Evolutionary conservation across 2,329 filamentous ascomycete species (phyloP), one percentile per base, ranked within the genome.

Genomic region (Aspergillus caelatus): DNA sequence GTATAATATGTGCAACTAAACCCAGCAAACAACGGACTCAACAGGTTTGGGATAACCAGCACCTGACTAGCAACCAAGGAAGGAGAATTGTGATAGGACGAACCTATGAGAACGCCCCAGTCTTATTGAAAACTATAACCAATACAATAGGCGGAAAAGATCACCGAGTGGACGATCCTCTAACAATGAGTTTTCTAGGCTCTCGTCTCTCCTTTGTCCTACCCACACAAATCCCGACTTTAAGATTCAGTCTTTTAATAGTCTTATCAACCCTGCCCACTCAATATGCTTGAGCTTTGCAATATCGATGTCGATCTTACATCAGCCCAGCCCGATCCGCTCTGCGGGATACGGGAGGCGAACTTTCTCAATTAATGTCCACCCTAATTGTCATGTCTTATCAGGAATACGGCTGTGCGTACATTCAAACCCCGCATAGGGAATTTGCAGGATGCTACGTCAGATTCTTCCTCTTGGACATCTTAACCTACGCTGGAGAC

Each of bases 71-170:
- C 34, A 43, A 54, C 23, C 8, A 53, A 30, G 45, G 7, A 53
- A 28, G 26, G 46, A 39, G 34, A 14, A 55, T 41, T 55, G 2
- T 60, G 34, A 60, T 60, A 46, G 58, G 58, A 32, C 26, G n/a
- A 60, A 16, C 26, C 46, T 19, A 41, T 21, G 48, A 26, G 23
- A 60, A 12, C 36, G n/a, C 45, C 16, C 48, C 50, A 43, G 21
- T 30, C 34, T n/a, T 10, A 26, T 39, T 52, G 50, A 41, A 32
- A 53, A 46, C 55, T 36, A 53, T 54, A n/a, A 16, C 7, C 5
- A 39, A 41, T 58, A 45, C 57, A 41, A 62, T 62, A 60, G 62
- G 64, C 55, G 64, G 64, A 62, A 64, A 46, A 57, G 26, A 55
- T 43, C 19, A 32, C 64, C 64, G 62, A 21, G 19, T 5, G 21